Base-by-base conservation (phyloP, 257 asterid genomes). In the Ilex asprella region DNA sequence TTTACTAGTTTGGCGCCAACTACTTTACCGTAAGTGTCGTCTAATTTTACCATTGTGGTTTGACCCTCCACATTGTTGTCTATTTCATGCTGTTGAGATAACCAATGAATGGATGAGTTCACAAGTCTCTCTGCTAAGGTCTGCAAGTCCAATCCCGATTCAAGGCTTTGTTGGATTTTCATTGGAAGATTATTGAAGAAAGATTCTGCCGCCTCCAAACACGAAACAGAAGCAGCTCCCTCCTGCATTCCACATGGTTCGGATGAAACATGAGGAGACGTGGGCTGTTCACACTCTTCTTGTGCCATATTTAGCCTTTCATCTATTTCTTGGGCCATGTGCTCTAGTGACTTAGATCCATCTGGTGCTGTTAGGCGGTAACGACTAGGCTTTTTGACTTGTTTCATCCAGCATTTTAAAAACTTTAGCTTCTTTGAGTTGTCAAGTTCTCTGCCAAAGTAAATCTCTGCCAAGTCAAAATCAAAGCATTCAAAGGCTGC, bases 351-450 rank as follows among this genome's bases (percentile, higher is more conserved):
- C 27, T 21, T 21, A 21, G 27, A 21, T 4, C n/a, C 52, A 10
- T 46, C 2, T 46, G 67, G 41, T 65, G 63, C 12, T 49, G 60
- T 72, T 54, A 58, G 64, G 71, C 58, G 44, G 67, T 44, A 53
- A 6, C 65, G 75, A 71, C 77, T 64, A 73, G 32, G 59, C 81
- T 73, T 82, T 60, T 29, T 31, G 16, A 83, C 77, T 76, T 89
- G 97, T 65, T 84, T 85, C 86, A 85, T 80, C 99, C 99, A 93
- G 78, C 97, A 89, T 75, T 78, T 87, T 52, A 93, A 76, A 71
- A 89, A 93, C 78, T 84, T 87, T 44, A 89, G 81, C 82, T 76
- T 93, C 84, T 85, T 90, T n/a, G 77, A 76, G 54, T 74, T 79
- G 57, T 78, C 81, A 31, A 72, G 61, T 61, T 68, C 63, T 60